Evolutionary conservation across 2,329 filamentous ascomycete genomes (phyloP).

Genomic region (Bipolaris victoriae): DNA sequence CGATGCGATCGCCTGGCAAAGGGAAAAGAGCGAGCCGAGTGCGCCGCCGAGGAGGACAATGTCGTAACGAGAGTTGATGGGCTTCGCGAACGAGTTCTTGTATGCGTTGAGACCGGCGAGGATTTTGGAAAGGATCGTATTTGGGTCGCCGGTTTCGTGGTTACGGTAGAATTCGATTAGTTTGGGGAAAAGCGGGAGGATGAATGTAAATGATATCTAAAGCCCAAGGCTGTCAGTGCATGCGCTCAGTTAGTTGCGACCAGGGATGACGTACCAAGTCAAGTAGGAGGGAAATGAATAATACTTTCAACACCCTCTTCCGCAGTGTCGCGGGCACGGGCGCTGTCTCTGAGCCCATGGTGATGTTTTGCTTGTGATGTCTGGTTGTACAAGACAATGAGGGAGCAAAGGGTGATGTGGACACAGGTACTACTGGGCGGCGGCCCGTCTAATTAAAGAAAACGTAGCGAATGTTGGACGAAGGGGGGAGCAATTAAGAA

Average conservation of each 20-base stretch:
- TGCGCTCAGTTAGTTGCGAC: neutral
- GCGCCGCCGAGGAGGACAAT: constrained; percentile 94
- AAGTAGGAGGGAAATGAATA: constrained; percentile 86
- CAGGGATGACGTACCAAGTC: constrained; percentile 72
- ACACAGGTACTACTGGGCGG: constrained; percentile 17
- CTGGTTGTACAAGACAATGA: neutral
- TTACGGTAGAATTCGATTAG: constrained; percentile 96
- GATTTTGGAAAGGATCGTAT: constrained; percentile 77
- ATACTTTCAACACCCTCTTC: constrained; percentile 82
- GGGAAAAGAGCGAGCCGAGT: constrained; percentile 88
- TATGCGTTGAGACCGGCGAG: constrained; percentile 88
- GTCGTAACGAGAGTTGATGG: constrained; percentile 95
- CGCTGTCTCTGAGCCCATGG: constrained; percentile 35
- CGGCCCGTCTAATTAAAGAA: constrained; percentile 23
- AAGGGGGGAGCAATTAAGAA: constrained; percentile 10
- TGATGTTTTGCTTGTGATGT: neutral
- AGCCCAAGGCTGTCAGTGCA: constrained; percentile 11
- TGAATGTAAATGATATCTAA: constrained; percentile 99
- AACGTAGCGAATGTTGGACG: constrained; percentile 23
- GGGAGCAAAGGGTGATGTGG: constrained; percentile 12
- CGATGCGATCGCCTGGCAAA: constrained; percentile 90
- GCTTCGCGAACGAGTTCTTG: constrained; percentile 88
- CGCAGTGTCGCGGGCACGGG: constrained; percentile 59
- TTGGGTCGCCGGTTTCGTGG: constrained; percentile 66
- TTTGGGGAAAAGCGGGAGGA: constrained; percentile 92